Evolutionary conservation across 305 asterid species (phyloP).

Genomic region (Fraxinus baroniana): DNA sequence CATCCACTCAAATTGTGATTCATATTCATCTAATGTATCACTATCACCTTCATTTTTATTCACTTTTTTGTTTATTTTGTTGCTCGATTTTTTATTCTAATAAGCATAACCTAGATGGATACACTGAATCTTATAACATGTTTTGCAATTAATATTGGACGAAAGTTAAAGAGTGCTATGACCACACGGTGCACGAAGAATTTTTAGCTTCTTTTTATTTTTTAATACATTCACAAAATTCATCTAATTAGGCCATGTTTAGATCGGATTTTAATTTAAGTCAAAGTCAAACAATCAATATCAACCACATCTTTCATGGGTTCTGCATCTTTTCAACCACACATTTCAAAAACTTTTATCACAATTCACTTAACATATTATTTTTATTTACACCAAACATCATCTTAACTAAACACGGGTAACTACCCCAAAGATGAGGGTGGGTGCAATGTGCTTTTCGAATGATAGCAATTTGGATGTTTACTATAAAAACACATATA

Average conservation of each 20-base stretch:
- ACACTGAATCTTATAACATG: background rate
- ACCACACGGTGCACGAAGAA: background rate
- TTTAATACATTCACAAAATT: no score
- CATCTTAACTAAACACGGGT: background rate
- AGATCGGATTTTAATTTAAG: no score
- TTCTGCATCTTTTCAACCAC: no score
- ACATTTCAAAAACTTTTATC: no score
- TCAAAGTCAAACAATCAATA: no score
- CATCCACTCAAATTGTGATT: background rate
- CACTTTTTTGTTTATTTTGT: no score
- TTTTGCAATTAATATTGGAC: background rate
- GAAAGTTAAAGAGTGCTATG: background rate
- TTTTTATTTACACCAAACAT: no score
- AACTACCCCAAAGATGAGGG: background rate
- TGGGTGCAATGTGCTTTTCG: background rate
- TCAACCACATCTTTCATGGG: no score
- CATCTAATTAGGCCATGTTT: no score
- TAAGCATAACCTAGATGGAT: background rate
- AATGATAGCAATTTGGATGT: background rate
- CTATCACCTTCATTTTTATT: background rate
- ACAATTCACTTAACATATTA: no score
- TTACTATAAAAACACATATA: background rate
- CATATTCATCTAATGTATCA: background rate
- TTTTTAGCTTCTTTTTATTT: background rate
- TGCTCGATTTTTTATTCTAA: background rate